A percentile compares a stretch with the other conserved stretches of the same genome.
These are phyloP conservation scores for Fusarium caatingaense DNA, from an alignment of 2,329 filamentous ascomycete genomes.

Conservation along the genomic window DNA sequence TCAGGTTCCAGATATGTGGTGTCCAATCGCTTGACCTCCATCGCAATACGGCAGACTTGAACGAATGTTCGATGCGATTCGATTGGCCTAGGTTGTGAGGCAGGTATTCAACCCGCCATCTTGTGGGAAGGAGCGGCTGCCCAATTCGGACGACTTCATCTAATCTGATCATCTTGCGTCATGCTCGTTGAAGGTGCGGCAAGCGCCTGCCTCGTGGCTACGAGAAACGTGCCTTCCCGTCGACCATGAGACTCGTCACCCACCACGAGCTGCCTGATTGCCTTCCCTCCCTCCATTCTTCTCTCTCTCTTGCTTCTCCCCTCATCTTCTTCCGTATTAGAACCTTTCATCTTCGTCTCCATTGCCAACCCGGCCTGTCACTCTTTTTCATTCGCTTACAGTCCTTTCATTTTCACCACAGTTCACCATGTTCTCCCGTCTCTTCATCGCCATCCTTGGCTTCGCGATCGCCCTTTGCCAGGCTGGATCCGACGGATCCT, in stretches of 20 bases:
- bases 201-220: slow-evolving; percentile 2
- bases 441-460: slow-evolving; percentile 42
- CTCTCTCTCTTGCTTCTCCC: background rate
- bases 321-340: background rate
- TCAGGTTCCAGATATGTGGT: fast-evolving
- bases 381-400: background rate
- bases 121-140: background rate
- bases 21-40: background rate
- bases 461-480: slow-evolving; percentile 26
- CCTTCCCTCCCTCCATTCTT: background rate
- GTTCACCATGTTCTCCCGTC: slow-evolving; percentile 38
- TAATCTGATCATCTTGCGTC: background rate
- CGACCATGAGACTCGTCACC: background rate
- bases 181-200: background rate
- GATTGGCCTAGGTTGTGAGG: background rate
- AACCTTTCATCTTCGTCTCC: background rate
- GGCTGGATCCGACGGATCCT: slow-evolving; percentile 21
- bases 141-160: background rate
- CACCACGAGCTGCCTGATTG: background rate
- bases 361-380: background rate
- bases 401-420: background rate
- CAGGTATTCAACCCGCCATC: background rate
- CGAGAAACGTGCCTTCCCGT: background rate
- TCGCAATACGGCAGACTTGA: background rate
- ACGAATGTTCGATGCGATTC: too few species aligned